Base-by-base conservation (phyloP, 2,329 filamentous ascomycete genomes). In the Domatiomyces globalis region DNA sequence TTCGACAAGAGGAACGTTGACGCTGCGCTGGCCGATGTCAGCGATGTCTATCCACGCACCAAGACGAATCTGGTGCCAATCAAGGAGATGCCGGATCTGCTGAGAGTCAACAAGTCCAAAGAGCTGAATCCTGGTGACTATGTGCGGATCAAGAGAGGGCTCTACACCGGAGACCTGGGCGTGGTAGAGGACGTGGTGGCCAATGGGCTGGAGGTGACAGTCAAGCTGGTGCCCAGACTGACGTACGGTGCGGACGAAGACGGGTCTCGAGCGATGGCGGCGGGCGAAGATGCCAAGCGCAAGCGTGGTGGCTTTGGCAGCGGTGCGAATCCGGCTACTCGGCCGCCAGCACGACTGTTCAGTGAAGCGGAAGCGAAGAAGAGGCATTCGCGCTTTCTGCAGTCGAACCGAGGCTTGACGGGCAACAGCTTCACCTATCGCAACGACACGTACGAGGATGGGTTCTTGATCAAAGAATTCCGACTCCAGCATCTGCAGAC, bases 1-100 rank as follows among this genome's bases (percentile, higher is more conserved):
- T 80, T 84, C 60, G 80, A 86, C 56, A 85, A 92, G 65, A 85
- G 85, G 45, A 88, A 95, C 67, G 87, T 96, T 58, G 73, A 89
- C 62, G 76, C 82, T 49, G 86, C 87, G 6, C 73, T 95, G 43
- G 86, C 95, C 55, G 85, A 83, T 43, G 79, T 98, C 63, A 79
- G 87, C 55, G 88, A 95, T 63, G 85, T 94, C 39, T 98, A 95
- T 66, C 86, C 90, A 50, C 81, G 87, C 51, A 84, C 80, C 25
- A 92, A 88, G 68, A 83, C 92, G 71, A 79, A 89, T 45, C 73
- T 96, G 49, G 87, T 98, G 43, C 87, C 92, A 47, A 88, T 96
- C 62, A 94, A 94, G 67, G 92, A 98, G 68, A 95, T 95, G 83
- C 90, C 92, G 1, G 92, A 96, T 68, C 77, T 98, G n/a, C 75